A percentile compares a stretch with the other conserved stretches of the same genome.
phyloP scores from a whole-genome alignment of 1,139 yeast genomes.

The Protomyces pachydermus region DNA sequence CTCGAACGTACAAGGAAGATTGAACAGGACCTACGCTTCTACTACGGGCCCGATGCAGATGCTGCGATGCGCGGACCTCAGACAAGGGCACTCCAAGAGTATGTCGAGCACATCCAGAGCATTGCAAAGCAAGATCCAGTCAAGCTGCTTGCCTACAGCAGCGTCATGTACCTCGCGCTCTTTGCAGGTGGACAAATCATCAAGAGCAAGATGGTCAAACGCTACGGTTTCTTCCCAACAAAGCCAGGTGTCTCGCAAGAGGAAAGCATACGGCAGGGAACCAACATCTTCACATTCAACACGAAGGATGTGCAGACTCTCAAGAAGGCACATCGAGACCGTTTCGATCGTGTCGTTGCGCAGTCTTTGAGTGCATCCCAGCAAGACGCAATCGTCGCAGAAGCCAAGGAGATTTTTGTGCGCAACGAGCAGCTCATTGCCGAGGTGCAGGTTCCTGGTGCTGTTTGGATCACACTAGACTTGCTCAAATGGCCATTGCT shows the following conservation, averaged over 20 bases:
- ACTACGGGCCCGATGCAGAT: conserved; percentile 55
- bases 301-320: conserved; percentile 48
- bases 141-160: conserved; percentile 73
- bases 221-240: conserved; percentile 71
- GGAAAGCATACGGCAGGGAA: conserved; percentile 57
- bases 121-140: conserved; percentile 61
- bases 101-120: conserved; percentile 55
- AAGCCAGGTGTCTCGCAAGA: conserved; percentile 58
- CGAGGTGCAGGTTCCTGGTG: conserved; percentile 2
- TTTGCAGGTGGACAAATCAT: conserved; percentile 82
- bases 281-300: conserved; percentile 68
- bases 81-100: conserved; percentile 58
- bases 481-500: conserved; percentile 1
- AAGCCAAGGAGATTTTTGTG: conserved; percentile 59
- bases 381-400: conserved; percentile 64
- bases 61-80: conserved; percentile 49
- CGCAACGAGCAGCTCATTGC: conserved; percentile 46
- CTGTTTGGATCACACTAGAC: neutral
- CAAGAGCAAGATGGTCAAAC: conserved; percentile 60
- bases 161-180: conserved; percentile 76
- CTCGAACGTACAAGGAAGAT: conserved; percentile 58
- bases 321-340: conserved; percentile 57
- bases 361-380: conserved; percentile 61
- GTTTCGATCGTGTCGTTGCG: conserved; percentile 70
- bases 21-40: conserved; percentile 60